These are phyloP conservation scores for Orbilia oligospora DNA, from an alignment of 2,329 filamentous ascomycete genomes.

Conservation along the genomic window DNA sequence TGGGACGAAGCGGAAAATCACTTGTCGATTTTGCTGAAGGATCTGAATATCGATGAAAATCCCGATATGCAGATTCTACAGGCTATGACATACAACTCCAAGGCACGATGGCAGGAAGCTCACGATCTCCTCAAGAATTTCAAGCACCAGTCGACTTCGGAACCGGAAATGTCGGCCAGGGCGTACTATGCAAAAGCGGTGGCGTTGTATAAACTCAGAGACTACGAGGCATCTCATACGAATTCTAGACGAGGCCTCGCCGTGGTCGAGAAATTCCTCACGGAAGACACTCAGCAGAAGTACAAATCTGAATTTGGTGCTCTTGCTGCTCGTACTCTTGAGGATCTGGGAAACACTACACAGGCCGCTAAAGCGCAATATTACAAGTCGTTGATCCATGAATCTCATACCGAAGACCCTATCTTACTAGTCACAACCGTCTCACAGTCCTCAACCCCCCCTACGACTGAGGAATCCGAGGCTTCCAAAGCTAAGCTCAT, in stretches of 20 bases:
- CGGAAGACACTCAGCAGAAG: conserved; percentile 20
- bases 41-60: conserved; percentile 30
- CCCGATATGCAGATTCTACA: conserved; percentile 48
- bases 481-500: conserved; percentile 26
- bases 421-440: conserved; percentile 50
- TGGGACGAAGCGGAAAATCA: conserved; percentile 46
- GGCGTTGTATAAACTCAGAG: conserved; percentile 53
- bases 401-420: conserved; percentile 26
- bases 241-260: conserved; percentile 48
- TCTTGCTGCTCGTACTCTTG: conserved; percentile 41
- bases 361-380: conserved; percentile 29
- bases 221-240: conserved; percentile 48
- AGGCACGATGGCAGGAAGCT: conserved; percentile 51
- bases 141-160: conserved; percentile 51
- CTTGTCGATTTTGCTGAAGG: conserved; percentile 38
- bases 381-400: conserved; percentile 53
- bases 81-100: conserved; percentile 54
- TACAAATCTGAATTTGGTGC: conserved; percentile 47
- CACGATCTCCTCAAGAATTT: conserved; percentile 49
- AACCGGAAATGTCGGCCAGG: conserved; percentile 43
- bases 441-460: conserved; percentile 13
- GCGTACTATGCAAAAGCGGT: conserved; percentile 58
- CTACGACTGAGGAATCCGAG: conserved; percentile 20
- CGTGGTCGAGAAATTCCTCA: conserved; percentile 38
- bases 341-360: conserved; percentile 44